phyloP scores from a whole-genome alignment of 345 rosid species.

The Combretum micranthum region DNA sequence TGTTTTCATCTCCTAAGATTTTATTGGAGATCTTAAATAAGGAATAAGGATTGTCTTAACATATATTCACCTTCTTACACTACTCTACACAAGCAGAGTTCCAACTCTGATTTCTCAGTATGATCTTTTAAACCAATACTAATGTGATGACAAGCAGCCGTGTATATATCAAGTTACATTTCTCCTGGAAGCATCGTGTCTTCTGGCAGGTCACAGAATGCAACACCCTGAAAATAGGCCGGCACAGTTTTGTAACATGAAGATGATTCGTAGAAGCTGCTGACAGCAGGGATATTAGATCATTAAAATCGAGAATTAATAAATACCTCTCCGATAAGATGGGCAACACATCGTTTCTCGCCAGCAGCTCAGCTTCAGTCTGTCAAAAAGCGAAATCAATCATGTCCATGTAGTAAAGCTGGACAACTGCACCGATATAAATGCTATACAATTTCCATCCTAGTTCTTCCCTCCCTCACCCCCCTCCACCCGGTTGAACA shows the following conservation, averaged over 20 bases:
- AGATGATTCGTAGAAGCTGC: too few relatives aligned
- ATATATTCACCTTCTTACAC: too few relatives aligned
- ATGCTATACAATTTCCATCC: too few relatives aligned
- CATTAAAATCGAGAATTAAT: background rate
- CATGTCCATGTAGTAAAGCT: background rate
- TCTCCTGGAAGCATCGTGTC: constrained; percentile 99
- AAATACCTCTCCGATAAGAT: constrained; percentile 87
- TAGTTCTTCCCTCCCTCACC: too few relatives aligned
- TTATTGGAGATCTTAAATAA: too few relatives aligned
- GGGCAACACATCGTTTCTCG: constrained; percentile 98
- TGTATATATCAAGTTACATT: constrained; percentile 34
- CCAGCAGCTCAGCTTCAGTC: constrained; percentile 85
- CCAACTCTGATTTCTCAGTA: background rate
- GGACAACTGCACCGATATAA: background rate
- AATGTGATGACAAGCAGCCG: constrained; percentile 5
- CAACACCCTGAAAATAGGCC: constrained; percentile 64
- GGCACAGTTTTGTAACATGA: background rate
- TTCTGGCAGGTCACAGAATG: constrained; percentile 83
- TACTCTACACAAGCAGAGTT: background rate
- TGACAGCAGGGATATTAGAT: too few relatives aligned
- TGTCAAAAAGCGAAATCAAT: constrained; percentile 19
- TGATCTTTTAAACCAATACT: background rate
- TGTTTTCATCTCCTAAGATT: too few relatives aligned
- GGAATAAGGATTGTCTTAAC: too few relatives aligned
- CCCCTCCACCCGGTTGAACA: too few relatives aligned